Conservation (phyloP, 2,329 filamentous ascomycete genomes). For the Exophiala calicioides region DNA sequence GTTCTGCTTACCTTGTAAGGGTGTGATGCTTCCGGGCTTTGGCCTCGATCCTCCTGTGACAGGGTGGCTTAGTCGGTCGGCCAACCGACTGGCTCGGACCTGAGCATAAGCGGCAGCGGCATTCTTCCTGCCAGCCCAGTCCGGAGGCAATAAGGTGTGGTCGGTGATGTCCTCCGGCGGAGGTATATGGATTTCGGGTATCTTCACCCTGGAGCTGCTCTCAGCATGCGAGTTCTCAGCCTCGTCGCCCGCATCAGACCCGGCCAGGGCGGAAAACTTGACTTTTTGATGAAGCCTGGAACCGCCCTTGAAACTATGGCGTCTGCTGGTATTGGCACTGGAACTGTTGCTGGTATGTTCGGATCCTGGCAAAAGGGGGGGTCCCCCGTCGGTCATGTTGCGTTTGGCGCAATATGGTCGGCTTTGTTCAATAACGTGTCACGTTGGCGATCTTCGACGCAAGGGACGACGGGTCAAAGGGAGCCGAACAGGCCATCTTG, state of each 20-base stretch:
- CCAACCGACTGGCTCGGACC: conserved; percentile 22
- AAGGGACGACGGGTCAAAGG: neutral
- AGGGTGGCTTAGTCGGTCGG: conserved; percentile 18
- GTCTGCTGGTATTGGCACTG: conserved; percentile 6
- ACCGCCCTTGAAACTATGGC: conserved; percentile 6
- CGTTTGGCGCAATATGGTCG: too few species aligned
- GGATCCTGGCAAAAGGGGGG: conserved; percentile 1
- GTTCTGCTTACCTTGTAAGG: conserved; percentile 2
- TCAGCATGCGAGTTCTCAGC: neutral
- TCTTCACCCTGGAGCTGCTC: neutral
- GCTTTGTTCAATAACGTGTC: too few species aligned
- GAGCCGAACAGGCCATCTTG: neutral
- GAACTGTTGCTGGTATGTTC: conserved; percentile 14
- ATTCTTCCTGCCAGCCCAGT: conserved; percentile 19
- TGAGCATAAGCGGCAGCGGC: conserved; percentile 24
- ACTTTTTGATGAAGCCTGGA: conserved; percentile 18
- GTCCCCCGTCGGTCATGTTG: conserved; percentile 13
- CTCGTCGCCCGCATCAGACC: conserved; percentile 3
- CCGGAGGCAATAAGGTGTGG: conserved; percentile 9
- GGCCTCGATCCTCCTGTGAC: neutral
- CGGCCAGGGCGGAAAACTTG: conserved; percentile 18
- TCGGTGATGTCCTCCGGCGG: conserved; percentile 21
- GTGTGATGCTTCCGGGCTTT: conserved; percentile 5
- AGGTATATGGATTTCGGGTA: conserved; percentile 20
- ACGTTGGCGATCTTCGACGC: neutral